These are phyloP conservation scores for Dioscorea cayenensis DNA, from an alignment of 116 monocot genomes.

Conservation along the genomic window DNA sequence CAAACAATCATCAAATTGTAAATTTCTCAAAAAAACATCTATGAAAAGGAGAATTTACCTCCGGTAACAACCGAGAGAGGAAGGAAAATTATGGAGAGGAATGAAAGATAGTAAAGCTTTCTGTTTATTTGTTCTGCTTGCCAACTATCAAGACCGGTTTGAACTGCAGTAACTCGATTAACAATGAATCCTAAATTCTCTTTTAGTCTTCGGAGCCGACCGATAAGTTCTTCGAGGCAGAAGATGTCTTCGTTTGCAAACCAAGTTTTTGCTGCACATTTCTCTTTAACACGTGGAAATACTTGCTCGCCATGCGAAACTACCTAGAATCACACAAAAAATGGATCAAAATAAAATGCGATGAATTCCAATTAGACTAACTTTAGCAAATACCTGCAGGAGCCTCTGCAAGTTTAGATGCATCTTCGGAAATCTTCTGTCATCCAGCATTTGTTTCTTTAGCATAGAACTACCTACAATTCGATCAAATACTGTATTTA, in stretches of 20 bases:
- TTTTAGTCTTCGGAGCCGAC: slow-evolving; percentile 72
- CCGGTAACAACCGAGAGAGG: slow-evolving; percentile 90
- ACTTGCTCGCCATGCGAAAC: slow-evolving; percentile 92
- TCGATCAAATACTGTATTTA: slow-evolving; percentile 3
- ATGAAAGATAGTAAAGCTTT: slow-evolving; percentile 86
- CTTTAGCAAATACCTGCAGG: slow-evolving; percentile 44
- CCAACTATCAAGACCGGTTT: slow-evolving; percentile 88
- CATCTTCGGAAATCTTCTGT: slow-evolving; percentile 84
- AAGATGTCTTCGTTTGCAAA: slow-evolving; percentile 56
- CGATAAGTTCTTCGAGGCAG: slow-evolving; percentile 72
- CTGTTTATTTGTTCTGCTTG: slow-evolving; percentile 88
- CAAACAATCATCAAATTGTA: background rate
- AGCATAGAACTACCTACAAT: slow-evolving; percentile 61
- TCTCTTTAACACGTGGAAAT: slow-evolving; percentile 91
- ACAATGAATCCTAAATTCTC: slow-evolving; percentile 81
- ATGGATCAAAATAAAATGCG: background rate
- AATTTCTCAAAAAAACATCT: background rate
- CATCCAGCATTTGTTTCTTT: slow-evolving; percentile 93
- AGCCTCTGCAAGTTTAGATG: slow-evolving; percentile 90
- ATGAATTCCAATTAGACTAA: background rate
- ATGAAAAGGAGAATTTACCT: slow-evolving; percentile 27
- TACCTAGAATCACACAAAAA: slow-evolving; percentile 27
- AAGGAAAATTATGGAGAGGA: slow-evolving; percentile 84
- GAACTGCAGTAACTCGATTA: slow-evolving; percentile 76
- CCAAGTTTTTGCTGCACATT: slow-evolving; percentile 72